Base-by-base conservation (phyloP, 352 stramenopile genomes). In the Phytophthora pisi region DNA sequence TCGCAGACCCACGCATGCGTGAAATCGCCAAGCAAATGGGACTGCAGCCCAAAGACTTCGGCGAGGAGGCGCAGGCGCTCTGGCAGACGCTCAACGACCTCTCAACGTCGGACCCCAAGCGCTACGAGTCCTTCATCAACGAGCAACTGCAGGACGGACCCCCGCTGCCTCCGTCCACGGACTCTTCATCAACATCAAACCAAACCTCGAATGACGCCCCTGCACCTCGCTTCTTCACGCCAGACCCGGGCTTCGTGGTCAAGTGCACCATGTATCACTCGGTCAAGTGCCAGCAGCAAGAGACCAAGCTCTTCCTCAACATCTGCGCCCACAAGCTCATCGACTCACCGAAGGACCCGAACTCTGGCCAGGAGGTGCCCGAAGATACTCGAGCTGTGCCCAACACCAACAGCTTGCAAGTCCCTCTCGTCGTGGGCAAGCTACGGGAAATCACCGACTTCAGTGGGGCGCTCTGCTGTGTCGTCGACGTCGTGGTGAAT, bases 21-120 rank as follows among this genome's bases (percentile, higher is more conserved):
- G 82, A 91, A 61, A 90, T 95, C 57, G 88, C 86, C 43, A 90
- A 86, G 70, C 86, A 93, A 77, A 92, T 96, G 82, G 86, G 87
- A 5, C 78, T 96, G 18, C 74, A 86, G 23, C 65, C 84, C 4
- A 76, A 82, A 57, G 82, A 92, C 53, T 83, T 95, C 36, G 81
- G 85, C 18, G 69, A 72, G 36, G 81, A 94, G 26, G 86, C 87
- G 15, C 77, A 88, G 47, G 61, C 70, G 5, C 60, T 96, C 36
- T 96, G 88, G 88, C 78, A 82, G 26, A 86, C 86, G 23, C 84
- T 95, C 7, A 83, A 93, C 52, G 72, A 88, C 20, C 84, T 96
- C 77, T 83, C 87, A 0, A 60, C 72, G 18, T 87, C 79, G 23
- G 87, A 96, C 55, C 87, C 85, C 1, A 75, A 70, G 34, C 75